These are phyloP conservation scores for Sicyos baderoa DNA, from an alignment of 306 rosid genomes.

Conservation along the genomic window DNA sequence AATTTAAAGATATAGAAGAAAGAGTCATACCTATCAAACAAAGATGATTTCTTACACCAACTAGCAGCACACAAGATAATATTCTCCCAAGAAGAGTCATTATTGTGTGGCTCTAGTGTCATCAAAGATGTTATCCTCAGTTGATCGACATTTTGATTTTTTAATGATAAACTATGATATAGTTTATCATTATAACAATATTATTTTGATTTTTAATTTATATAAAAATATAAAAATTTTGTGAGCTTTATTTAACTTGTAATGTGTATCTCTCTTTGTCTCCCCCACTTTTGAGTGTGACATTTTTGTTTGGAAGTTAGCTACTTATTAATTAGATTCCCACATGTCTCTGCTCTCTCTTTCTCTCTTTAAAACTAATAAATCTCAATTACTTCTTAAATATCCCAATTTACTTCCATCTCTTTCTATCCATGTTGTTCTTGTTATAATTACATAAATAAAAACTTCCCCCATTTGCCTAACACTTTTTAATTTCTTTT, in stretches of 20 bases:
- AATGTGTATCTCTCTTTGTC: constrained; percentile 20
- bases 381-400: constrained; percentile 20
- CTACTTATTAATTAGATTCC: constrained; percentile 73
- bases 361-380: constrained; percentile 9
- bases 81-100: too few species aligned
- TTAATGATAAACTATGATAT: neutral
- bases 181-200: neutral
- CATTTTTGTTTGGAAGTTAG: constrained; percentile 30
- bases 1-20: too few species aligned
- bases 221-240: neutral
- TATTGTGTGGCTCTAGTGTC: too few species aligned
- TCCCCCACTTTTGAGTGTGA: constrained; percentile 28
- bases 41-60: too few species aligned
- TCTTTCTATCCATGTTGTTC: constrained; percentile 12
- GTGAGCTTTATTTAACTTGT: neutral
- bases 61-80: too few species aligned
- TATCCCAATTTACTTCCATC: constrained; percentile 27
- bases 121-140: too few species aligned
- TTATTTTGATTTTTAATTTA: neutral
- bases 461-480: constrained; percentile 8
- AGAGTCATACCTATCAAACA: too few species aligned
- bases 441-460: constrained; percentile 6
- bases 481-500: neutral
- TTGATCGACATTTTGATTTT: too few species aligned
- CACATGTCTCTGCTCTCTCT: constrained; percentile 19